Evolutionary conservation across 371 early-diverging fungal genomes (phyloP).

Genomic region (Blastocladiella emersonii): DNA sequence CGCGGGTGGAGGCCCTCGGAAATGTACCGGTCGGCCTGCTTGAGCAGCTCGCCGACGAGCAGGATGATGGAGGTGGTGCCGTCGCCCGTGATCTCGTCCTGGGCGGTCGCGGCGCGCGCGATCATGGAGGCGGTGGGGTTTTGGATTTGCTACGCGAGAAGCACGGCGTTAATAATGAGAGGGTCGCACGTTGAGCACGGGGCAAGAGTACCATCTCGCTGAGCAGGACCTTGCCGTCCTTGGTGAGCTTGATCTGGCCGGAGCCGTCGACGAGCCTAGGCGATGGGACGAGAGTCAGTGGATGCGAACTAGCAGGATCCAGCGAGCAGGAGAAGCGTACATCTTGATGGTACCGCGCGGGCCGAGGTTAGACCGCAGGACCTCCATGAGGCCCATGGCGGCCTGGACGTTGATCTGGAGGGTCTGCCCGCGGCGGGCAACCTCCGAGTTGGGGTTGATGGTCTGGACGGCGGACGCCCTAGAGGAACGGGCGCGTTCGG

Average conservation of each 20-base stretch:
- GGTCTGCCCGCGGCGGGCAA: slow-evolving; percentile 96
- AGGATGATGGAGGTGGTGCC: slow-evolving; percentile 97
- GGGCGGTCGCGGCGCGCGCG: slow-evolving; percentile 95
- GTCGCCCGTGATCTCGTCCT: slow-evolving; percentile 98
- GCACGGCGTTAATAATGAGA: no score
- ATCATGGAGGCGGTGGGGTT: slow-evolving; percentile 99
- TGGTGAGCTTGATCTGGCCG: slow-evolving; percentile 88
- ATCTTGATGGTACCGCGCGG: slow-evolving; percentile 99
- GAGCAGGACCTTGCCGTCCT: slow-evolving; percentile 92
- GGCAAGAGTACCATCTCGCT: slow-evolving; percentile 92
- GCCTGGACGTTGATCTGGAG: slow-evolving; percentile 94
- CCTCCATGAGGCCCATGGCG: slow-evolving; percentile 88
- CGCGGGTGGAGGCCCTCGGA: slow-evolving; percentile 96
- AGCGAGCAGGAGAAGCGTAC: slow-evolving; percentile 22
- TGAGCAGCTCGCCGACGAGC: slow-evolving; percentile 91
- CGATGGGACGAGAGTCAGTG: background rate
- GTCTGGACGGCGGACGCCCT: slow-evolving; percentile 59
- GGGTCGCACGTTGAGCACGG: no score
- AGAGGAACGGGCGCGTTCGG: no score
- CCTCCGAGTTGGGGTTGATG: slow-evolving; percentile 96
- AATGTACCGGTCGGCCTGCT: slow-evolving; percentile 88
- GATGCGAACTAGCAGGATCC: background rate
- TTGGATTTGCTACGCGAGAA: slow-evolving; percentile 80
- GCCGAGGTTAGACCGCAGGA: slow-evolving; percentile 92
- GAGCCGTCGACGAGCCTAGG: slow-evolving; percentile 89